These are phyloP conservation scores for Pseudocercospora fijiensis DNA, from an alignment of 2,329 filamentous ascomycete species.

Conservation along the genomic window DNA sequence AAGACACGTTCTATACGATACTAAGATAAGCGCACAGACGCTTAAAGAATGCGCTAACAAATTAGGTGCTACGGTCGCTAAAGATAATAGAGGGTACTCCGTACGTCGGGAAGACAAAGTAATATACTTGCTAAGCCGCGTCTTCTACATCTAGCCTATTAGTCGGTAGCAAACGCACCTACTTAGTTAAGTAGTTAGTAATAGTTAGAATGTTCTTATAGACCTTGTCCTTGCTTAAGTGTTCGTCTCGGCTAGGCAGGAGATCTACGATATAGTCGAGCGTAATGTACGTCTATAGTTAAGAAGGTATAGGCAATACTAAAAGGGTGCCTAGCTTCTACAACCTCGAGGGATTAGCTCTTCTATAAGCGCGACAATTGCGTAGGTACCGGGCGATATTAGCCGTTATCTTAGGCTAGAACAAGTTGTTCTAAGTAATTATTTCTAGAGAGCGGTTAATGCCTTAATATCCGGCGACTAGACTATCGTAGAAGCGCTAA, in stretches of 20 bases:
- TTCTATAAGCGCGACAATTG: not conserved
- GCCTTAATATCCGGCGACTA: not conserved
- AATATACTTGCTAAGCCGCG: not conserved
- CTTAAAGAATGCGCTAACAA: not conserved
- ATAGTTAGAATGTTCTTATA: not conserved
- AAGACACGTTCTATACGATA: not conserved
- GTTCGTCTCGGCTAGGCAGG: accelerated
- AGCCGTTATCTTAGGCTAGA: not conserved
- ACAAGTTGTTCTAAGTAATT: not conserved
- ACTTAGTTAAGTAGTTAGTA: not conserved
- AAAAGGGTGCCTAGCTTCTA: not conserved
- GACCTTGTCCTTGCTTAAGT: not conserved
- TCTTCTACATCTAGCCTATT: not conserved
- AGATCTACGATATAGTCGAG: not conserved
- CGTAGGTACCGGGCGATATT: not conserved
- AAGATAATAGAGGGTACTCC: not conserved
- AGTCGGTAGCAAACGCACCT: not conserved
- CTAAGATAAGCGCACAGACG: not conserved
- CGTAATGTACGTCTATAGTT: not conserved
- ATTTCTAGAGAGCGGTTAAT: not conserved
- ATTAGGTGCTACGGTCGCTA: not conserved
- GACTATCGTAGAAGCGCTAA: not conserved
- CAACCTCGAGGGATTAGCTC: not conserved
- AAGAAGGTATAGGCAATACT: not conserved
- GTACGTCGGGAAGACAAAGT: not conserved